Evolutionary conservation across 441 rosid species (phyloP).

Genomic region (Sinapis alba): DNA sequence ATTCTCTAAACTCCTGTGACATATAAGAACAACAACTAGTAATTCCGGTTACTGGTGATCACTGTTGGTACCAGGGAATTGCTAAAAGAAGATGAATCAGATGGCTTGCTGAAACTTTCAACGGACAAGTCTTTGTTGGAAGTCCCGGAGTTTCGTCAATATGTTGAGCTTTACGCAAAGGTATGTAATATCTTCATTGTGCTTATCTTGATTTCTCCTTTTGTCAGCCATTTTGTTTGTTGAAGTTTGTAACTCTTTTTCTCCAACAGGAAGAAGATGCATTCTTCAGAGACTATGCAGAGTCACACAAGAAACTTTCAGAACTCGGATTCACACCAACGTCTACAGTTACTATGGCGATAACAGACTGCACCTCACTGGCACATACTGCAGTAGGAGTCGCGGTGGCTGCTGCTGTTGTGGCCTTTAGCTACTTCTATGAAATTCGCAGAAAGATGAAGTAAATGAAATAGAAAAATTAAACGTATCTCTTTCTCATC

Average conservation of each 20-base stretch:
- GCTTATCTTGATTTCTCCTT: not conserved
- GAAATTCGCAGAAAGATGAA: constrained; percentile 68
- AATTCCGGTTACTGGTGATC: constrained; percentile 2
- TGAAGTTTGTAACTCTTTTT: not conserved
- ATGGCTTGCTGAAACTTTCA: constrained; percentile 74
- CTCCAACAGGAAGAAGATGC: constrained; percentile 69
- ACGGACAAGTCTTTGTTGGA: constrained; percentile 67
- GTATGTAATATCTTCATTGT: constrained; percentile 36
- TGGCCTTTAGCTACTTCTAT: constrained; percentile 69
- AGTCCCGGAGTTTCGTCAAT: constrained; percentile 54
- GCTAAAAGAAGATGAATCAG: constrained; percentile 53
- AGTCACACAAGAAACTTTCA: constrained; percentile 76
- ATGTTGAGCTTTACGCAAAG: constrained; percentile 75
- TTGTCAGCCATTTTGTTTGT: not conserved
- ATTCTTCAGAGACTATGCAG: constrained; percentile 69
- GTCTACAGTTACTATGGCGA: constrained; percentile 46
- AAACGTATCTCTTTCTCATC: not conserved
- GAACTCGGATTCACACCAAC: constrained; percentile 68
- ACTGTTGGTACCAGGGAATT: constrained; percentile 52
- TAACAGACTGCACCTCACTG: constrained; percentile 47
- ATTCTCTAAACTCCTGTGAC: not conserved
- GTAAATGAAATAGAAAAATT: constrained; percentile 40
- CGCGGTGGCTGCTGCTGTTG: constrained; percentile 75
- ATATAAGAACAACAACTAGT: not conserved
- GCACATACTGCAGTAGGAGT: constrained; percentile 78